phyloP scores from a whole-genome alignment of 441 rosid genomes.

The Populus hybrid region DNA sequence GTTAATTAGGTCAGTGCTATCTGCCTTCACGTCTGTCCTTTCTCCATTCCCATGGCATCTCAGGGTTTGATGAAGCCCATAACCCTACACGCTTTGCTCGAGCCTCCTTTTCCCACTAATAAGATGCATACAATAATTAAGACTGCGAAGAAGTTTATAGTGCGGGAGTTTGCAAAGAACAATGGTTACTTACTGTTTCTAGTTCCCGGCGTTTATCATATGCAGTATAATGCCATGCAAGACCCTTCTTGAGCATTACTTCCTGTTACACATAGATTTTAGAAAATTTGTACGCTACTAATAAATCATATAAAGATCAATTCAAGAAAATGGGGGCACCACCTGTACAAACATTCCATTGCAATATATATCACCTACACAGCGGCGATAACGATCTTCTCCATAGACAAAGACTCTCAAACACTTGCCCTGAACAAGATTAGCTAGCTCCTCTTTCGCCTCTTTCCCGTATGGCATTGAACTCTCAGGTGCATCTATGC shows the following conservation, averaged over 20 bases:
- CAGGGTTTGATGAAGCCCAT: conserved; percentile 75
- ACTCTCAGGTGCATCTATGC: conserved; percentile 83
- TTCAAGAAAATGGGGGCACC: neutral
- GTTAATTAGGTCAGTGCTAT: neutral
- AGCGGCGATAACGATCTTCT: conserved; percentile 67
- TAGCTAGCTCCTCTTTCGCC: conserved; percentile 61
- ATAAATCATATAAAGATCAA: neutral
- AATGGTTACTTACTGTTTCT: conserved; percentile 39
- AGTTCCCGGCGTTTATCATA: conserved; percentile 60
- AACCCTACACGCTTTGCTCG: conserved; percentile 57
- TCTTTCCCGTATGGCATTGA: conserved; percentile 71
- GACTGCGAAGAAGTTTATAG: neutral
- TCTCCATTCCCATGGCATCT: conserved; percentile 85
- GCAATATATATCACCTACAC: conserved; percentile 69
- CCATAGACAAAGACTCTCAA: conserved; percentile 52
- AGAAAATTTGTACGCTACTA: neutral
- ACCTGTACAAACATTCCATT: conserved; percentile 64
- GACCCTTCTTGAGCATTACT: too few relatives aligned
- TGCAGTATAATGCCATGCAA: conserved; percentile 75
- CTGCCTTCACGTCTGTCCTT: conserved; percentile 48
- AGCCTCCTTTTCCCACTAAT: conserved; percentile 85
- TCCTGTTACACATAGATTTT: conserved; percentile 23
- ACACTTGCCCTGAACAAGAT: conserved; percentile 56
- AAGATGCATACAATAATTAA: neutral
- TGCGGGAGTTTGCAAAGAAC: conserved; percentile 1